A percentile compares a stretch with the other conserved stretches of the same genome.
Conservation (phyloP, 2,329 filamentous ascomycete species). For the Tolypocladium cylindrosporum region DNA sequence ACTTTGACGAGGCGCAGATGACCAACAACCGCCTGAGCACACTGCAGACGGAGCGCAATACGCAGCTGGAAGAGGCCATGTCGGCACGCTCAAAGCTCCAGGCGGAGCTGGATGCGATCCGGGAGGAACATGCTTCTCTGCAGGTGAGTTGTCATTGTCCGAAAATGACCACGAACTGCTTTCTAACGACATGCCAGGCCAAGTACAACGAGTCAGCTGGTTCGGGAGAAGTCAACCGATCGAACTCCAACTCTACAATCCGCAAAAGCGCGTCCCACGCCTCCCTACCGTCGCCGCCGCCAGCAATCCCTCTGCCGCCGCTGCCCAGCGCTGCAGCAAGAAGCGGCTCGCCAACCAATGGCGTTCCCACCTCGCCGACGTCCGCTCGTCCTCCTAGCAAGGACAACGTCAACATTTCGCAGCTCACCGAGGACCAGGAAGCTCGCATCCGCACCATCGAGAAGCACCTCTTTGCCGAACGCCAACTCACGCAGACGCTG, state of each 20-base stretch:
- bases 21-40: conserved; percentile 79
- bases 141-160: conserved; percentile 50
- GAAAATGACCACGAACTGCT: too few relatives aligned
- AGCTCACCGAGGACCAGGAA: conserved; percentile 90
- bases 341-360: conserved; percentile 33
- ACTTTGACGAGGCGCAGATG: conserved; percentile 85
- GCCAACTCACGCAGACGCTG: conserved; percentile 87
- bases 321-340: conserved; percentile 53
- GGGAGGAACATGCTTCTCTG: conserved; percentile 62
- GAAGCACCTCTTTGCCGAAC: conserved; percentile 92
- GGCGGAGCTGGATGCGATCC: conserved; percentile 56
- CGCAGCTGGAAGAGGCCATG: conserved; percentile 71
- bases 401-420: conserved; percentile 55
- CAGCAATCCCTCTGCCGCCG: conserved; percentile 90
- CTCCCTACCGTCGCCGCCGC: conserved; percentile 85
- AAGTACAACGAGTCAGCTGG: conserved; percentile 45
- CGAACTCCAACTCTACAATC: conserved; percentile 58
- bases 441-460: conserved; percentile 91
- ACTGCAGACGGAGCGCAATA: conserved; percentile 63
- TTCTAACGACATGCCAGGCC: conserved; percentile 27
- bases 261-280: conserved; percentile 77
- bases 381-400: conserved; percentile 69
- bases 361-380: conserved; percentile 39
- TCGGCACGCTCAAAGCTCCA: conserved; percentile 52
- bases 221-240: conserved; percentile 41